Base-by-base conservation (phyloP, 2,329 filamentous ascomycete species). In the Fusarium sp. region DNA sequence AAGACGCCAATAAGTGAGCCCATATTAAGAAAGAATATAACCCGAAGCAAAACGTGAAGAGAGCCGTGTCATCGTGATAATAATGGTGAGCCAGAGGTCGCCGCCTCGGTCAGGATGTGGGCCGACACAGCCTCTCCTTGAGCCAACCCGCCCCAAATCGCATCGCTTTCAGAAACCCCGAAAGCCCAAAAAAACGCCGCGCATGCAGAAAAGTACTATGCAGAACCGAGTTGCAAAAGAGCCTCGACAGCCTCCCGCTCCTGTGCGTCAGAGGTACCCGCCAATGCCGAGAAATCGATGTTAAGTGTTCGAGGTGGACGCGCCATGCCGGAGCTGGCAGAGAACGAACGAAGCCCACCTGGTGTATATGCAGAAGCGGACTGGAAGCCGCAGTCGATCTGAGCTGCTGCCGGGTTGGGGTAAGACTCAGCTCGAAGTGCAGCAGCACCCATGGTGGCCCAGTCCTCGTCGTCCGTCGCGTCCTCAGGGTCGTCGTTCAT, bases 381-480 rank as follows among this genome's bases (percentile, higher is more conserved):
- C 9, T 67, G 61, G 45, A 69, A 48, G 77, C 83, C 77, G 70
- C 78, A 74, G 81, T 81, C 75, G 78, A 88, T 81, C 80, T 86
- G 78, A 84, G 89, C 80, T 55, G 83, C 81, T 9, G 77, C 82
- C 71, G 83, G 85, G 72, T 80, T 85, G 54, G 85, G 83, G 73
- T 89, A 89, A 8, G 88, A 90, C 47, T 85, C 85, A 60, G 87
- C 86, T 68, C 94, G 89, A 70, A 97, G 86, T 68, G 93, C 92
- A 54, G 91, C 93, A 28, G 94, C 93, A 54, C 94, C 95, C 65
- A 97, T 91, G 51, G 91, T 89, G 45, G 92, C 93, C 94, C 95
- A 97, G 79, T 98, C 94, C 79, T 98, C 95, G 76, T 97, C 93
- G 76, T 98, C 96, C 23, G 96, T 98, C 61, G 92, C 87, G 75